Evolutionary conservation across 2,329 filamentous ascomycete genomes (phyloP).

Genomic region (Pestalotiopsis sp.): DNA sequence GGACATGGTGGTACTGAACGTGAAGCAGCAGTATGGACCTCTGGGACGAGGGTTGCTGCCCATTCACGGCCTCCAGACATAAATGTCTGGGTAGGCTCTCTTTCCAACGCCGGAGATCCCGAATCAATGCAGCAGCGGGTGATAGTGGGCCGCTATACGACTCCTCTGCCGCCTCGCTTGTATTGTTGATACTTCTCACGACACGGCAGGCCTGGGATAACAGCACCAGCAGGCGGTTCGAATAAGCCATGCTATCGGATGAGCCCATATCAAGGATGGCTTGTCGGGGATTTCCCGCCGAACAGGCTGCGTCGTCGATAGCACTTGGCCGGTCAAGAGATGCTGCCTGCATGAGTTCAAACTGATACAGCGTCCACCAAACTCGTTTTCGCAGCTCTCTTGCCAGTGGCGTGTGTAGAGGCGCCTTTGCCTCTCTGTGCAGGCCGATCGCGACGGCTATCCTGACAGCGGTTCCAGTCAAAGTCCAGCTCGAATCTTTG

Average conservation of each 20-base stretch:
- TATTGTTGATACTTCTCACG: constrained; percentile 28
- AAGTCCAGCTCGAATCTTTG: constrained; percentile 41
- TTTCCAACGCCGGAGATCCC: constrained; percentile 40
- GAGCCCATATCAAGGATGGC: constrained; percentile 35
- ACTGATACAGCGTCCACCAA: constrained; percentile 36
- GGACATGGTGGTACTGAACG: constrained; percentile 39
- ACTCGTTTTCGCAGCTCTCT: constrained; percentile 30
- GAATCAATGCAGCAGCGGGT: constrained; percentile 36
- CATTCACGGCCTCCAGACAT: constrained; percentile 30
- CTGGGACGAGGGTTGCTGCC: constrained; percentile 33
- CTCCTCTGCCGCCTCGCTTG: constrained; percentile 26
- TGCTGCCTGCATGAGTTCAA: constrained; percentile 42
- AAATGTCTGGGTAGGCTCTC: constrained; percentile 38
- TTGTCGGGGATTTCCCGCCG: constrained; percentile 36
- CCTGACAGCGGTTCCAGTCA: constrained; percentile 42
- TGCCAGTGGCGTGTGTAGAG: constrained; percentile 33
- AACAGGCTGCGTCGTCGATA: constrained; percentile 37
- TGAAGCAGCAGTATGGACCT: constrained; percentile 40
- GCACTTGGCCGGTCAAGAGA: constrained; percentile 45
- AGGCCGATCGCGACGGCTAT: constrained; percentile 46
- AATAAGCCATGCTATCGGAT: constrained; percentile 39
- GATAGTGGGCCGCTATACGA: constrained; percentile 38
- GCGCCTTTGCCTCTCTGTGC: constrained; percentile 40
- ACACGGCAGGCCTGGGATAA: constrained; percentile 38
- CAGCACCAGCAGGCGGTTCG: constrained; percentile 35